phyloP scores from a whole-genome alignment of 2,329 filamentous ascomycete genomes.

The Scortechinia acanthostroma region DNA sequence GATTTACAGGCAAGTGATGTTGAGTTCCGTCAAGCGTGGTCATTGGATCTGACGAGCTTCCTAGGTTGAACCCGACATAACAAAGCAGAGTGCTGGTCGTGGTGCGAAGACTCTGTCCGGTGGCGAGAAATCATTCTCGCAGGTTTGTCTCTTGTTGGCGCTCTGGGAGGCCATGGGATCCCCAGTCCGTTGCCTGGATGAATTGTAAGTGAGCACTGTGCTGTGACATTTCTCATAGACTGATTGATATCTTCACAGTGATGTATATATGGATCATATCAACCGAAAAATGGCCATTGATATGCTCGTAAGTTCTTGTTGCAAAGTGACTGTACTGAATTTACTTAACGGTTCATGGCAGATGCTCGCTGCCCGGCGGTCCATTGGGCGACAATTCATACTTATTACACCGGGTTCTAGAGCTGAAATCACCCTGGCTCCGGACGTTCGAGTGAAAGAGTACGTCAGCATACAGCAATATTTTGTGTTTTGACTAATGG shows the following conservation, averaged over 20 bases:
- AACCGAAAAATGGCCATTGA: constrained; percentile 59
- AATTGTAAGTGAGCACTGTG: constrained; percentile 33
- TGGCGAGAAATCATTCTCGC: constrained; percentile 66
- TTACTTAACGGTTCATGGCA: constrained; percentile 10
- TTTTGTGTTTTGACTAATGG: no score
- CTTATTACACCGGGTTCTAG: constrained; percentile 46
- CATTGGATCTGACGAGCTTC: not conserved
- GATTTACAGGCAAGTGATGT: constrained; percentile 39
- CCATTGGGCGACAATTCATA: constrained; percentile 58
- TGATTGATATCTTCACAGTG: constrained; percentile 19
- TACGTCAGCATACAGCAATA: no score
- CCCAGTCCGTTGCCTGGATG: constrained; percentile 62
- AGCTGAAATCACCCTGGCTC: not conserved
- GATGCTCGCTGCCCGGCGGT: constrained; percentile 52
- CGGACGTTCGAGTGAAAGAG: not conserved
- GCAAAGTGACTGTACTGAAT: not conserved
- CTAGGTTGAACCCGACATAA: constrained; percentile 2
- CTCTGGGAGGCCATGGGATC: constrained; percentile 70
- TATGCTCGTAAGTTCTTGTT: constrained; percentile 39
- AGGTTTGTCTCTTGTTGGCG: constrained; percentile 57
- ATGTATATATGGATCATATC: constrained; percentile 69
- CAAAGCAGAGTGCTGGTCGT: constrained; percentile 24
- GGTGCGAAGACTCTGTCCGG: constrained; percentile 60
- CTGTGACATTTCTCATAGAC: no score
- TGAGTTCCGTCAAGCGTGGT: not conserved